Evolutionary conservation across 805 yeast species (phyloP).

Genomic region (Hagleromyces aurorensis): DNA sequence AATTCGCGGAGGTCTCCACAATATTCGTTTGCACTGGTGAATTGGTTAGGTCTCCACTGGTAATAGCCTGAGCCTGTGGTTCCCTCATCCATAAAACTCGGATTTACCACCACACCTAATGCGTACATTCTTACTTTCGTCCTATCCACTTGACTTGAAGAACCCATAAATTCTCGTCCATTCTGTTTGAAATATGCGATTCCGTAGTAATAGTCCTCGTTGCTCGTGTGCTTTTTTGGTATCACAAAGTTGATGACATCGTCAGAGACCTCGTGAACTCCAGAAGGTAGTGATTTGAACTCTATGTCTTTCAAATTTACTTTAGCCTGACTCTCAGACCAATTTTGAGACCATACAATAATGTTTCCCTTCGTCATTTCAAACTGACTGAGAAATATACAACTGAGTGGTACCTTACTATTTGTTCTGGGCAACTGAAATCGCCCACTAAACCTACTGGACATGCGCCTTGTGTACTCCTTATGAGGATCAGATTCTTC

Average conservation of each 20-base stretch:
- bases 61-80: constrained; percentile 4
- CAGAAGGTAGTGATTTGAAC: constrained; percentile 61
- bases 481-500: too few species aligned
- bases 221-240: constrained; percentile 21
- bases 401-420: constrained; percentile 12
- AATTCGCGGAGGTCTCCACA: constrained; percentile 15
- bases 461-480: too few species aligned
- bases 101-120: constrained; percentile 51
- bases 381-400: constrained; percentile 27
- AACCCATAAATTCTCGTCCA: constrained; percentile 23
- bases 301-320: constrained; percentile 40
- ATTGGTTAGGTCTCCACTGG: constrained; percentile 15
- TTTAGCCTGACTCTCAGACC: constrained; percentile 7
- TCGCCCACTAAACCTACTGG: too few species aligned
- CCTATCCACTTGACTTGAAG: constrained; percentile 29
- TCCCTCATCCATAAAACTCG: constrained; percentile 14
- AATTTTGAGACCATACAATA: constrained; percentile 21
- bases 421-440: constrained; percentile 6
- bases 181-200: constrained; percentile 45
- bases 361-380: constrained; percentile 30
- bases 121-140: constrained; percentile 52
- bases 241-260: constrained; percentile 51
- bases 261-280: constrained; percentile 43
- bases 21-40: constrained; percentile 17
- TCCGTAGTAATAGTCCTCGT: constrained; percentile 33